Conservation (phyloP, 2,329 filamentous ascomycete genomes). For the Teratosphaeria pseudoeucalypti region DNA sequence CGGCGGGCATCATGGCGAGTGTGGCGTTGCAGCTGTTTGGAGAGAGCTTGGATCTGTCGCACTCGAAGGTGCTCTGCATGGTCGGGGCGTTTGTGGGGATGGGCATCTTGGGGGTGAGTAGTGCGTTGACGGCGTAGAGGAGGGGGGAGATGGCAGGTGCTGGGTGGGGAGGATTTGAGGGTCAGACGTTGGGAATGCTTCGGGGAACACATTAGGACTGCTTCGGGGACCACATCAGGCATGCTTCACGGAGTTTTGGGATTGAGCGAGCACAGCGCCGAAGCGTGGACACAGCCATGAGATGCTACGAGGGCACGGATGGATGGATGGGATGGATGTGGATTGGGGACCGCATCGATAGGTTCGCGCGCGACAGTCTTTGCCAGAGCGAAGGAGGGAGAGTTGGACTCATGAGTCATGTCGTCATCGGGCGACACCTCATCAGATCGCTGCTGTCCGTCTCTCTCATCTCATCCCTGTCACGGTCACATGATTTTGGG, state of each 20-base stretch:
- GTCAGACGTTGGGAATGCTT: too few species aligned
- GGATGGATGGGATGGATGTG: neutral
- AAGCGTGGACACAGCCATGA: neutral
- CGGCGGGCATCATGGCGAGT: conserved; percentile 89
- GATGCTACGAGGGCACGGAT: neutral
- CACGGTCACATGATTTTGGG: neutral
- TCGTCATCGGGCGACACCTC: too few species aligned
- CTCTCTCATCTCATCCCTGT: too few species aligned
- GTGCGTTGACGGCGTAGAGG: conserved; percentile 59
- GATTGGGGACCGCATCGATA: neutral
- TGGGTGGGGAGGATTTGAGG: neutral
- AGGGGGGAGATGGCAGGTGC: neutral
- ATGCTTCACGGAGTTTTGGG: neutral
- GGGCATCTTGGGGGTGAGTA: conserved; percentile 75
- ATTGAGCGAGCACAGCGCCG: neutral
- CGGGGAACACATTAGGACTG: too few species aligned
- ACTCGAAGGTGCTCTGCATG: conserved; percentile 67
- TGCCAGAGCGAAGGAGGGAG: neutral
- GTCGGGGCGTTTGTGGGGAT: conserved; percentile 77
- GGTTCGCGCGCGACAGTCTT: neutral
- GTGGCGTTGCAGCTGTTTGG: conserved; percentile 83
- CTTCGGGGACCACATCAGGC: too few species aligned
- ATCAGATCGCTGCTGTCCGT: too few species aligned
- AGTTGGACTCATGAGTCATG: too few species aligned
- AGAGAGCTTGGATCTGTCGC: conserved; percentile 73